A percentile compares a stretch with the other conserved stretches of the same genome.
Conservation (phyloP, 202 grass and related monocot species). For the Tripidium arundinaceum region DNA sequence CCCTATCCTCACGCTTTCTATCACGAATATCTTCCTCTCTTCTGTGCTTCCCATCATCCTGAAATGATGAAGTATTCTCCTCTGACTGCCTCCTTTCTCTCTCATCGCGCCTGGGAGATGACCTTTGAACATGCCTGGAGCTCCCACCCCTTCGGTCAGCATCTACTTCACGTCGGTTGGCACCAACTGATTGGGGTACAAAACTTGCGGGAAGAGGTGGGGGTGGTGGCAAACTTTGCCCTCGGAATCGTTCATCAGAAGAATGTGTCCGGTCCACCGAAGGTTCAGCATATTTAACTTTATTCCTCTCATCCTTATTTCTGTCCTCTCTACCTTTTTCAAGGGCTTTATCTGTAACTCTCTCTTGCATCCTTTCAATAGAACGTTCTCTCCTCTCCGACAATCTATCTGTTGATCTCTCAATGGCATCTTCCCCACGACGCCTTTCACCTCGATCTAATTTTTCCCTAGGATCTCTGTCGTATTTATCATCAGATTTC, state of each 20-base stretch:
- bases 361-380: conserved; percentile 68
- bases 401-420: conserved; percentile 53
- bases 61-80: conserved; percentile 48
- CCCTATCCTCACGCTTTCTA: conserved; percentile 88
- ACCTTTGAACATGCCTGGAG: conserved; percentile 48
- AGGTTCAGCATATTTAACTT: conserved; percentile 56
- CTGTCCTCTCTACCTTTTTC: conserved; percentile 90
- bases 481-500: conserved; percentile 58
- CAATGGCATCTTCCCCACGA: conserved; percentile 53
- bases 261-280: conserved; percentile 42
- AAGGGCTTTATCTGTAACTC: conserved; percentile 57
- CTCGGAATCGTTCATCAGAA: conserved; percentile 62
- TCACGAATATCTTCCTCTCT: conserved; percentile 85
- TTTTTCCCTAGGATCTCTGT: conserved; percentile 69
- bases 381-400: conserved; percentile 60
- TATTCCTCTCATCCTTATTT: conserved; percentile 81
- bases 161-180: conserved; percentile 62
- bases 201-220: conserved; percentile 93
- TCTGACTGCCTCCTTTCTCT: conserved; percentile 77
- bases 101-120: conserved; percentile 73
- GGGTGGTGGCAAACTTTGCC: conserved; percentile 87
- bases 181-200: conserved; percentile 82
- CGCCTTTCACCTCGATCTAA: conserved; percentile 52
- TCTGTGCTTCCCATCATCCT: conserved; percentile 76
- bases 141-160: conserved; percentile 48